Evolutionary conservation across 352 stramenopile species (phyloP).

Genomic region (Globisporangium iwayamae): DNA sequence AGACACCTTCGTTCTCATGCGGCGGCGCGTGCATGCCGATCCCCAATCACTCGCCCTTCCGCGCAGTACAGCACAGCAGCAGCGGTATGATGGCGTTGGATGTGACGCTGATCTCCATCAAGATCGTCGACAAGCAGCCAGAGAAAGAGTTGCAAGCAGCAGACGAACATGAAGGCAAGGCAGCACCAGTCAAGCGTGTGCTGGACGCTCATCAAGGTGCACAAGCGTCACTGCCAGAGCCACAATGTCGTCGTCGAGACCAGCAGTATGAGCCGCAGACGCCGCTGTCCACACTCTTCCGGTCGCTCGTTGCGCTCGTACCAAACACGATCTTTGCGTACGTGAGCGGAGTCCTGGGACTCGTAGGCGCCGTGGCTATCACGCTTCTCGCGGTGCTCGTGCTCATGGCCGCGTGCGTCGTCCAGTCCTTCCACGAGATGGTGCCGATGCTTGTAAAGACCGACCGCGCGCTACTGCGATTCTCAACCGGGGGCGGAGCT

Average conservation of each 20-base stretch:
- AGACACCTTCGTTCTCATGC: not conserved
- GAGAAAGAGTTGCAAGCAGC: not conserved
- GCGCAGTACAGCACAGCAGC: not conserved
- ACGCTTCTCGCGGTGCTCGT: conserved; percentile 23
- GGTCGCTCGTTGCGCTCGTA: not conserved
- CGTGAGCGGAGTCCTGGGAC: conserved; percentile 7
- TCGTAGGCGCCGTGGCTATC: conserved; percentile 19
- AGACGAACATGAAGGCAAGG: not conserved
- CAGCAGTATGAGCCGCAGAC: not conserved
- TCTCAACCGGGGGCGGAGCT: not conserved
- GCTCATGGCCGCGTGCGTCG: conserved; percentile 17
- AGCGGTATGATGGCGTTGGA: not conserved
- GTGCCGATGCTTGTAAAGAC: conserved; percentile 3
- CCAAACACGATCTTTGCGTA: conserved; percentile 12
- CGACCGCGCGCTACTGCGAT: conserved; percentile 4
- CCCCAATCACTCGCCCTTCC: not conserved
- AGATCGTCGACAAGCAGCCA: conserved; percentile 3
- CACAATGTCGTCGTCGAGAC: not conserved
- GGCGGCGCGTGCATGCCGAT: no score
- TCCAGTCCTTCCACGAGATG: conserved; percentile 12
- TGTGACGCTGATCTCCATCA: conserved; percentile 7
- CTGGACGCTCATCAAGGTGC: not conserved
- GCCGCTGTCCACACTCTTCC: not conserved
- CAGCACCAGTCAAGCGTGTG: not conserved
- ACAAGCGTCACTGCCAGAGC: not conserved